phyloP scores from a whole-genome alignment of 148 eudicot genomes.

The Pharnaceum exiguum region DNA sequence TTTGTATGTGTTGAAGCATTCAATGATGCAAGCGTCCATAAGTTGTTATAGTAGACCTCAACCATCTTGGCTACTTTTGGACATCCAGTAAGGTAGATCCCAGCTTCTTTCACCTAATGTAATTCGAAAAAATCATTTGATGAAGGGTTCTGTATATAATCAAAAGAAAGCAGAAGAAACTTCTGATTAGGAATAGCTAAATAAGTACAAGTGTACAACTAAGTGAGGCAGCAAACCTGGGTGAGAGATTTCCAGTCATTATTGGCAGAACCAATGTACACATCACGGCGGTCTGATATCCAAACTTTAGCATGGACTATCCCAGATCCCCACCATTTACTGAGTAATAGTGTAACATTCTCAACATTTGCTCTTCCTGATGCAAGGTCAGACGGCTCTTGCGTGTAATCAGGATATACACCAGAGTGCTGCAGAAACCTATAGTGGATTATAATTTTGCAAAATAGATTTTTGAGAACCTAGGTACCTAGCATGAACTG shows the following conservation, averaged over 20 bases:
- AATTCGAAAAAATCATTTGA: constrained; percentile 4
- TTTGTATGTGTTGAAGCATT: constrained; percentile 60
- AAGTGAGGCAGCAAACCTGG: constrained; percentile 42
- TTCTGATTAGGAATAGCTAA: too few species aligned
- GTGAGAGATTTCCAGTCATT: constrained; percentile 97
- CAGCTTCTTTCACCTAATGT: constrained; percentile 82
- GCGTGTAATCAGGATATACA: constrained; percentile 76
- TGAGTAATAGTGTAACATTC: constrained; percentile 59
- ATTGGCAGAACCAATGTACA: constrained; percentile 91
- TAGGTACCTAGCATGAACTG: background rate
- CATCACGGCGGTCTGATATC: constrained; percentile 65
- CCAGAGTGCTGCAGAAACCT: constrained; percentile 94
- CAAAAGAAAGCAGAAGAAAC: too few species aligned
- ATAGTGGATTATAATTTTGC: constrained; percentile 16
- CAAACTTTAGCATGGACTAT: constrained; percentile 86
- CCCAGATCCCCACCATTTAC: constrained; percentile 88
- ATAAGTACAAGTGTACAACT: background rate
- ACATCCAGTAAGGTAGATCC: constrained; percentile 69
- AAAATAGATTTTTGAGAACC: too few species aligned
- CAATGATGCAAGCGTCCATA: constrained; percentile 72
- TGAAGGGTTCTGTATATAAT: too few species aligned
- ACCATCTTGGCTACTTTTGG: constrained; percentile 55
- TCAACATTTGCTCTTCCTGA: constrained; percentile 71
- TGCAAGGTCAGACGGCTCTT: constrained; percentile 70
- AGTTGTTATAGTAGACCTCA: constrained; percentile 61